These are phyloP conservation scores for Henckelia pumila DNA, from an alignment of 257 asterid genomes.

Conservation along the genomic window DNA sequence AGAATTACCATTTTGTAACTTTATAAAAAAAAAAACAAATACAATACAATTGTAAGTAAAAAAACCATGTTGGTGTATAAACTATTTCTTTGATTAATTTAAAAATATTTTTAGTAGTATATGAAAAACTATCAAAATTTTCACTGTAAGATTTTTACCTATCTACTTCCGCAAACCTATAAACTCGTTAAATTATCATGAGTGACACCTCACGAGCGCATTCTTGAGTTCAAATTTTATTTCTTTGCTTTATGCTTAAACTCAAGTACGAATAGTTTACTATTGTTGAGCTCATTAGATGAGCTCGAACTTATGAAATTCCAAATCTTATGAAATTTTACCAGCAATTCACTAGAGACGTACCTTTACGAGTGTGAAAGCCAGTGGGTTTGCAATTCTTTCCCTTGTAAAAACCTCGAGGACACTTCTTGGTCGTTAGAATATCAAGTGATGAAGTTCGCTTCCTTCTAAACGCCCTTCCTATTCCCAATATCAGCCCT, in stretches of 20 bases:
- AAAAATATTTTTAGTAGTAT: background rate
- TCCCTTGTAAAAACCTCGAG: conserved; percentile 75
- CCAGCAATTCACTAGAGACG: background rate
- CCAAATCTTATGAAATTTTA: background rate
- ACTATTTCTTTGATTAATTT: background rate
- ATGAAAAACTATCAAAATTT: background rate
- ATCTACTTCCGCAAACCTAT: background rate
- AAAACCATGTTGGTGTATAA: background rate
- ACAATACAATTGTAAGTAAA: background rate
- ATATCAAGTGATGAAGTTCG: conserved; percentile 76
- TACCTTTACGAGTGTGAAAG: conserved; percentile 93
- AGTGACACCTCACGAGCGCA: background rate
- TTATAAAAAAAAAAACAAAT: too few species aligned
- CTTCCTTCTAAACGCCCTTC: conserved; percentile 71
- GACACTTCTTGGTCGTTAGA: conserved; percentile 64
- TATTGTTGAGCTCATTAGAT: background rate
- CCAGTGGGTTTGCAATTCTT: conserved; percentile 91
- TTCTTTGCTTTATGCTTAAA: background rate
- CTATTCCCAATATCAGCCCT: conserved; percentile 68
- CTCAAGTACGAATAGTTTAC: background rate
- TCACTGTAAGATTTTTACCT: background rate
- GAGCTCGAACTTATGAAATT: background rate
- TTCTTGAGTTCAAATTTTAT: background rate
- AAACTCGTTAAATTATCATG: background rate
- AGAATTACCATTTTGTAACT: background rate